Evolutionary conservation across 257 asterid genomes (phyloP), one percentile per base, ranked within the genome.

Genomic region (Buddleja alternifolia): DNA sequence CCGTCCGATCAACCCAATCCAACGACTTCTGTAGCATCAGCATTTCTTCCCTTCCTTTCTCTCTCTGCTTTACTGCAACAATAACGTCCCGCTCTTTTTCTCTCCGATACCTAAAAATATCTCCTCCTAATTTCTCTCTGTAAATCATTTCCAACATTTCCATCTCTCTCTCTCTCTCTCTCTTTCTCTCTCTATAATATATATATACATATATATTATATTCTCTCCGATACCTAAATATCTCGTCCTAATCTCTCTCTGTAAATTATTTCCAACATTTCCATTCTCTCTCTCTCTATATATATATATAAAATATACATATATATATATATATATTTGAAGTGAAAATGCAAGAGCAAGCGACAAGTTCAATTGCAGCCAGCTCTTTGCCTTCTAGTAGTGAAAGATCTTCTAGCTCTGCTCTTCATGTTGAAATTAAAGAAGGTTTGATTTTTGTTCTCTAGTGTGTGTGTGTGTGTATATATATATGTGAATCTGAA

Each of bases 341-440:
- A n/a, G n/a, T 0, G 48, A 72, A 75, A 81, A 87, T 85, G 95
- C 89, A 87, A 75, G 95, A 87, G 21, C 91, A 77, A 75, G 88
- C 86, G 8, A 77, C 87, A 8, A 84, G 89, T 64, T 87, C 95
- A 19, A 25, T 83, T 54, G 89, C 89, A 9, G 83, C 88, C 4
- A 83, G 79, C 71, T 87, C 91, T 39, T 37, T 78, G 71, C 89
- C 89, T 63, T 87, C 95, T 7, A 87, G 91, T 51, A 83, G 95
- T 48, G 95, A 87, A 64, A 87, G 91, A 83, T 87, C 95, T 75
- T 87, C 95, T 7, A 85, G 91, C 74, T 83, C 95, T 17, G 91
- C 89, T 16, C 86, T 78, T 67, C 90, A 84, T 24, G 24, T 60
- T 70, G 94, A 83, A 54, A 61, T 75, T 58, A 85, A 79, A 85